Base-by-base conservation (phyloP, 1,284 basidiomycete genomes). In the Ceratorhiza oryzae-sativae region DNA sequence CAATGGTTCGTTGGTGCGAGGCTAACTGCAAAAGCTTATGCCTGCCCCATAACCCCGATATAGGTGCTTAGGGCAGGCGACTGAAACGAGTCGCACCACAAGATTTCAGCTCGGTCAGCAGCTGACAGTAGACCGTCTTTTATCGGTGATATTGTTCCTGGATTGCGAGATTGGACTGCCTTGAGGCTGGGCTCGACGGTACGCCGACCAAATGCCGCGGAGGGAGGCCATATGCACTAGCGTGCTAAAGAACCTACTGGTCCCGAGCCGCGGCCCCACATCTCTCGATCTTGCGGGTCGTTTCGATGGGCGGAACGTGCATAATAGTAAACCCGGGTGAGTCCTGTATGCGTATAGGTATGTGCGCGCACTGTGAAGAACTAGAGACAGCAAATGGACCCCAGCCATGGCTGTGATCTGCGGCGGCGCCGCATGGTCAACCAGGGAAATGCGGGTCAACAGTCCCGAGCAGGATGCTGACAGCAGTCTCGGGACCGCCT, bases 311-410 rank as follows among this genome's bases (percentile, higher is more conserved):
- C 15, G 39, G 39, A 39, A 34, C 45, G 58, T 25, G 58, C 41
- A 5, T 60, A 60, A 60, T 39, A 60, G 9, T 42, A 60, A n/a
- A 60, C 58, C 58, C 58, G 58, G 39, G 23, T 45, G 58, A 25
- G 58, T 41, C 58, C 45, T 45, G 30, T 42, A 60, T 60, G 58
- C 58, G 30, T 45, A 20, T 45, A 42, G 58, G 20, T 39, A 1
- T 20, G 5, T 15, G 5, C n/a, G n/a, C n/a, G 20, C 13, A 42
- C 13, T 27, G 36, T 23, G 23, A 20, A 59, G 20, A 59, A 10
- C 20, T 25, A 59, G 2, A 27, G 32, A 45, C 58, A 15, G 27
- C 12, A 36, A 30, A 18, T 60, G 58, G 56, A 10, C n/a, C n/a
- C 34, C 39, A 32, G 34, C 10, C 39, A 59, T 45, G 34, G 58